Conservation (phyloP, 1,284 basidiomycete genomes). For the Meira nashicola region DNA sequence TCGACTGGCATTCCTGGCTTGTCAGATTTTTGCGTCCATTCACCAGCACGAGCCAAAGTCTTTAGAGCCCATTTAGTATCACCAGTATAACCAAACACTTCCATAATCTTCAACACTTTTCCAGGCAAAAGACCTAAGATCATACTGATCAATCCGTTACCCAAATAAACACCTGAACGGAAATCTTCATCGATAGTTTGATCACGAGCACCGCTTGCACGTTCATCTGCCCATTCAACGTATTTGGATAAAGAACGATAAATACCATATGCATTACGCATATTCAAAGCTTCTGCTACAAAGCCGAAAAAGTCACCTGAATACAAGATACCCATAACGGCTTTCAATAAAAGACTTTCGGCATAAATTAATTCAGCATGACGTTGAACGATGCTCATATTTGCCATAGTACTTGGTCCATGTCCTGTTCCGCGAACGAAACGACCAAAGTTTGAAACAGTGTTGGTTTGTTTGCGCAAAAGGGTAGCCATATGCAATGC, state of each 20-base stretch:
- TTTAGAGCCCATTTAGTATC: slow-evolving; percentile 38
- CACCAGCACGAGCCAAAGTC: slow-evolving; percentile 39
- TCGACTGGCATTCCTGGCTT: slow-evolving; percentile 27
- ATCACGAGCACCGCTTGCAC: slow-evolving; percentile 15
- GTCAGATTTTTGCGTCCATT: slow-evolving; percentile 29
- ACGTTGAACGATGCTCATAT: slow-evolving; percentile 45
- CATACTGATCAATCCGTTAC: slow-evolving; percentile 49
- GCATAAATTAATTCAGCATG: slow-evolving; percentile 51
- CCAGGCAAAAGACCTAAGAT: slow-evolving; percentile 49
- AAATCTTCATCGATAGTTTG: slow-evolving; percentile 44
- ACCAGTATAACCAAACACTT: slow-evolving; percentile 50
- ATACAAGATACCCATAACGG: slow-evolving; percentile 47
- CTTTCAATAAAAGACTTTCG: slow-evolving; percentile 47
- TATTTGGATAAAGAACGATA: slow-evolving; percentile 49
- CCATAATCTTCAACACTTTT: slow-evolving; percentile 52
- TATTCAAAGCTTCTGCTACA: slow-evolving; percentile 48
- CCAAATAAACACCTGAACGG: slow-evolving; percentile 49
- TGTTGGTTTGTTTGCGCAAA: slow-evolving; percentile 39
- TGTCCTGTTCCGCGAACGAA: slow-evolving; percentile 49
- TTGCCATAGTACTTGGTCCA: slow-evolving; percentile 29
- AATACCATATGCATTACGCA: slow-evolving; percentile 50
- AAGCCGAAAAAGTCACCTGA: slow-evolving; percentile 51
- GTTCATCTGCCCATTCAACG: slow-evolving; percentile 44
- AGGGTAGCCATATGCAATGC: slow-evolving; percentile 39
- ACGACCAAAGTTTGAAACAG: slow-evolving; percentile 40